These are phyloP conservation scores for Penicillium daleae DNA, from an alignment of 495 filamentous ascomycete species.

Conservation along the genomic window DNA sequence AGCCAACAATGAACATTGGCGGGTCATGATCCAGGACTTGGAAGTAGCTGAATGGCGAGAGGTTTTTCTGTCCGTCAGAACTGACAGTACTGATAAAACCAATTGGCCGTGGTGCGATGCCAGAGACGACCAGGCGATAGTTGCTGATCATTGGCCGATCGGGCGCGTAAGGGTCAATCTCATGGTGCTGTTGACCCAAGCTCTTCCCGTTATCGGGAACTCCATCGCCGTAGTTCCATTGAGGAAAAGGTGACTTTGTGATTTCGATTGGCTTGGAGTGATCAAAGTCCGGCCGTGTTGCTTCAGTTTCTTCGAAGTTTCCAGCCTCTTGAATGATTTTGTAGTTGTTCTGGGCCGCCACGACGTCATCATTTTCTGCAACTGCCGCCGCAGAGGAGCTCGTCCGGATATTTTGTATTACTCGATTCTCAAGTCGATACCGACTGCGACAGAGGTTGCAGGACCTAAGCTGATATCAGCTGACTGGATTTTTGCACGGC, in stretches of 20 bases:
- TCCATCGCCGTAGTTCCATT: constrained; percentile 75
- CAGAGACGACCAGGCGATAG: constrained; percentile 87
- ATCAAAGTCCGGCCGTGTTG: constrained; percentile 64
- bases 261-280: constrained; percentile 53
- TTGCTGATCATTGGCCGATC: constrained; percentile 69
- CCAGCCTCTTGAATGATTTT: constrained; percentile 31
- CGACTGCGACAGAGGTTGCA: background rate
- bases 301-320: constrained; percentile 75
- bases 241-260: constrained; percentile 70
- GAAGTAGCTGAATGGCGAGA: constrained; percentile 84
- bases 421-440: background rate
- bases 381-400: constrained; percentile 22
- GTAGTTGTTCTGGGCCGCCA: constrained; percentile 26
- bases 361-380: constrained; percentile 9
- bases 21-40: constrained; percentile 82
- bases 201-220: constrained; percentile 58
- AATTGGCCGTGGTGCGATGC: constrained; percentile 77
- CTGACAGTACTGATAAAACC: constrained; percentile 59
- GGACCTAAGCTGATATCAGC: constrained; percentile 2
- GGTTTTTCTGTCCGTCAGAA: constrained; percentile 63
- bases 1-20: constrained; percentile 79
- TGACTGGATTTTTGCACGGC: background rate
- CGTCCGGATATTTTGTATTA: constrained; percentile 10
- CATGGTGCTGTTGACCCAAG: constrained; percentile 59
- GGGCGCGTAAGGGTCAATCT: constrained; percentile 77